phyloP scores from a whole-genome alignment of 805 yeast genomes.

The Nakazawaea populi region DNA sequence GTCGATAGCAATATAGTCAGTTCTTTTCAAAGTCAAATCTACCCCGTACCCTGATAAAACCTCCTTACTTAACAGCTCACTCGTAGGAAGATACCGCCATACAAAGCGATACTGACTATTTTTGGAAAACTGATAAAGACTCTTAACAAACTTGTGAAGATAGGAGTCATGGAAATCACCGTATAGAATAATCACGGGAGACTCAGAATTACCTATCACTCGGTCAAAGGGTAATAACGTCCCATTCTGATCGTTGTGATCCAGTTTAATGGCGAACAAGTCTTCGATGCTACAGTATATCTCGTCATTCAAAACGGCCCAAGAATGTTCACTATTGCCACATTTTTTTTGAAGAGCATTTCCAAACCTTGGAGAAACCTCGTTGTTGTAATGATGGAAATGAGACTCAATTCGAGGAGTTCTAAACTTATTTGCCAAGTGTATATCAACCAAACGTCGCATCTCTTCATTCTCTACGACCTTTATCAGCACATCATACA shows the following conservation, averaged over 20 bases:
- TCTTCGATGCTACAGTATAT: conserved; percentile 65
- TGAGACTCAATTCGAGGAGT: conserved; percentile 66
- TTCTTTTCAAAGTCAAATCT: conserved; percentile 55
- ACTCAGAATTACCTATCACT: conserved; percentile 45
- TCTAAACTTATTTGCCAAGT: conserved; percentile 39
- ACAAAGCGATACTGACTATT: conserved; percentile 65
- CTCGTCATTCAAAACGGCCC: conserved; percentile 47
- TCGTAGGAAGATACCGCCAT: conserved; percentile 61
- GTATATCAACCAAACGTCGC: conserved; percentile 29
- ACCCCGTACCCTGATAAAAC: conserved; percentile 61
- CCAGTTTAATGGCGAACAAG: conserved; percentile 71
- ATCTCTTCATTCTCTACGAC: conserved; percentile 12
- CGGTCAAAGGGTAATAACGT: conserved; percentile 49
- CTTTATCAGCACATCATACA: conserved; percentile 17
- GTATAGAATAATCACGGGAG: conserved; percentile 60
- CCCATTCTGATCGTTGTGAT: conserved; percentile 21
- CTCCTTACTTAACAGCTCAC: conserved; percentile 11
- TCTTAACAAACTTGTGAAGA: conserved; percentile 52
- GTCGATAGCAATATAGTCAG: conserved; percentile 62
- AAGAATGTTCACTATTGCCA: conserved; percentile 27
- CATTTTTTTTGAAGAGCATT: conserved; percentile 15
- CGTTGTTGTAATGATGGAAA: conserved; percentile 40
- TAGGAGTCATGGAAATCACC: conserved; percentile 50
- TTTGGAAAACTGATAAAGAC: conserved; percentile 52
- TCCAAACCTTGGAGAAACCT: conserved; percentile 28